Evolutionary conservation across 2,329 filamentous ascomycete species (phyloP), one percentile per base, ranked within the genome.

Genomic region (Fusarium drepaniforme): DNA sequence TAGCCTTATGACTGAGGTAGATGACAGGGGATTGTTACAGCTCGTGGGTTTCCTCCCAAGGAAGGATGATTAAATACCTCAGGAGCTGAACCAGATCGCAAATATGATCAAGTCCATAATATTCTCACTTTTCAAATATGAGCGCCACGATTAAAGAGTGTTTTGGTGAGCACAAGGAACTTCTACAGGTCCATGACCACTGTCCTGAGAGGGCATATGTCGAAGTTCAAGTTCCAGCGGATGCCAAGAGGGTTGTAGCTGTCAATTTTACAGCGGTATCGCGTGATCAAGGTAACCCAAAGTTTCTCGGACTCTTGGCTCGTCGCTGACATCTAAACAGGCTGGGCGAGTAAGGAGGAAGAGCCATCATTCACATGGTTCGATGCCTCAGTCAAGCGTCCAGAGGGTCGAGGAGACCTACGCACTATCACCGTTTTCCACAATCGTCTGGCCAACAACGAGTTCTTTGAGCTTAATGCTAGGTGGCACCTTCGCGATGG

Each of bases 341-440:
- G 74, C 1, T 76, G 74, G 74, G 71, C 74, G 4, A 72, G 74
- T 5, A 60, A 28, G 15, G 51, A 68, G 8, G 67, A 70, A 25
- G 49, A 37, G 4, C 49, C 70, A 0, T 76, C 74, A 0, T 76
- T 35, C 16, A 76, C 74, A 1, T 76, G 74, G 74, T 76, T 75
- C 5, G 74, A 76, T 5, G 72, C 74, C 0, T 66, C 65, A 6
- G 74, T 72, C 6, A 67, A 70, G 1, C 71, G 74, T 0, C 68
- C 74, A 0, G 71, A 76, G 28, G 71, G 74, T 6, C 71, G 74
- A 1, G 66, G 71, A 21, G 68, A 75, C 18, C 30, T 76, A 0
- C 74, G 71, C 0, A 76, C 67, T 0, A 75, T 76, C 2, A 66
- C 59, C 0, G 58, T 75, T 4, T 46, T 65, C 1, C 60, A 72